phyloP scores from a whole-genome alignment of 2,329 filamentous ascomycete species.

The Arthroderma sp. region DNA sequence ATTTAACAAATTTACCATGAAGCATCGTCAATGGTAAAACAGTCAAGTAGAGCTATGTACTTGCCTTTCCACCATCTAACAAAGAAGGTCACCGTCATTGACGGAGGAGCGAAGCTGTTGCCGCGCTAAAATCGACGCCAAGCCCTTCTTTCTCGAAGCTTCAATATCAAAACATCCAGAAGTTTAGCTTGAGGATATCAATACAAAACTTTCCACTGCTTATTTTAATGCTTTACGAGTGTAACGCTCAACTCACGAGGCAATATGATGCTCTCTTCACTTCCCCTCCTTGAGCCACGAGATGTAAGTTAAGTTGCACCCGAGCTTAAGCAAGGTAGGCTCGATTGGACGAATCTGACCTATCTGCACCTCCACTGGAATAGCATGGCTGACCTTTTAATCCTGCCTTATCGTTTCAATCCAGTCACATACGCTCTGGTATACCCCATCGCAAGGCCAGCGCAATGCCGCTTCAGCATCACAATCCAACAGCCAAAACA shows the following conservation, averaged over 20 bases:
- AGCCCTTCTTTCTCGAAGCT: no score
- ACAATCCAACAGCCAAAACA: constrained; percentile 14
- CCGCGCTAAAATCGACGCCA: no score
- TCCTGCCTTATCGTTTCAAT: background rate
- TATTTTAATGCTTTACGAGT: no score
- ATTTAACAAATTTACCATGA: no score
- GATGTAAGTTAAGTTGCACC: constrained; percentile 41
- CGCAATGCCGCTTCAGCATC: constrained; percentile 8
- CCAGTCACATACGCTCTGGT: constrained; percentile 63
- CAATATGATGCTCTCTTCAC: constrained; percentile 45
- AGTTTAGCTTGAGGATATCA: no score
- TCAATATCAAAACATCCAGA: no score
- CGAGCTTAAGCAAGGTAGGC: background rate
- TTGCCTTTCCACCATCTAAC: no score
- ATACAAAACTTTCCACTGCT: no score
- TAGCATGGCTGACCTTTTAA: background rate
- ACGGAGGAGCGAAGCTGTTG: no score
- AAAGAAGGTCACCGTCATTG: no score
- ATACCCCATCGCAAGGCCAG: constrained; percentile 40
- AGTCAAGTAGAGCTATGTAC: no score
- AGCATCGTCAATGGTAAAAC: no score
- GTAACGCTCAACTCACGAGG: background rate
- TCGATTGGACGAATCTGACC: background rate
- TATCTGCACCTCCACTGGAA: constrained; percentile 2
- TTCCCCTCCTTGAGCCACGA: constrained; percentile 56